Evolutionary conservation across 164 flowering plant genomes (phyloP), one percentile per base, ranked within the genome.

Genomic region (Magnolia sinica): DNA sequence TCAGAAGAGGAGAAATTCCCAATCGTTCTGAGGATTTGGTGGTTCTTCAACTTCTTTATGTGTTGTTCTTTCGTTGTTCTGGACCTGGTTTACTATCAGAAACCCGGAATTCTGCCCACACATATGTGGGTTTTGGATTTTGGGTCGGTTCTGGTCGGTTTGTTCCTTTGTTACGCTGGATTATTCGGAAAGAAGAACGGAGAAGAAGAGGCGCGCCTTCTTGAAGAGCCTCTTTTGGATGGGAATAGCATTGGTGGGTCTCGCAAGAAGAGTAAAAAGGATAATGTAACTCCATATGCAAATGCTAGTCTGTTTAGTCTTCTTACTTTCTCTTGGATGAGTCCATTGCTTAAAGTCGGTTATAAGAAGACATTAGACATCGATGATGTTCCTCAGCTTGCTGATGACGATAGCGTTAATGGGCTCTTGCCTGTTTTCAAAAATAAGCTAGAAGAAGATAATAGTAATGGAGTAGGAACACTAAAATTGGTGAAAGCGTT

Each of bases 311-410:
- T 85, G 45, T 61, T 86, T 50, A 83, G 89, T 71, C 9, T 78
- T 31, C 71, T 87, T 19, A 81, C 87, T 10, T 87, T 88, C 79
- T 80, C 86, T 37, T 88, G 91, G 89, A 68, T 88, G 79, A 73
- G 80, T 49, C 79, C 85, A 50, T 67, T 89, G 73, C 71, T 87
- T 71, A 70, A 84, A 1, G 70, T 74, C 1, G 89, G 89, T 3
- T 69, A 79, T 9, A 82, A 74, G 74, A 89, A 86, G 73, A 69
- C 79, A 8, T 37, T 89, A 55, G 85, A 85, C 76, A 84, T 84
- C 71, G 87, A 83, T 45, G 91, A 87, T 78, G 81, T 88, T 74
- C 91, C 91, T 55, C 79, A 79, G 70, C 82, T 87, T 50, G 81
- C 78, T 18, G 29, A 50, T 27, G 13, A 3, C 0, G 85, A 86